Conservation (phyloP, 2,329 filamentous ascomycete species). For the Apiospora pterosperma region DNA sequence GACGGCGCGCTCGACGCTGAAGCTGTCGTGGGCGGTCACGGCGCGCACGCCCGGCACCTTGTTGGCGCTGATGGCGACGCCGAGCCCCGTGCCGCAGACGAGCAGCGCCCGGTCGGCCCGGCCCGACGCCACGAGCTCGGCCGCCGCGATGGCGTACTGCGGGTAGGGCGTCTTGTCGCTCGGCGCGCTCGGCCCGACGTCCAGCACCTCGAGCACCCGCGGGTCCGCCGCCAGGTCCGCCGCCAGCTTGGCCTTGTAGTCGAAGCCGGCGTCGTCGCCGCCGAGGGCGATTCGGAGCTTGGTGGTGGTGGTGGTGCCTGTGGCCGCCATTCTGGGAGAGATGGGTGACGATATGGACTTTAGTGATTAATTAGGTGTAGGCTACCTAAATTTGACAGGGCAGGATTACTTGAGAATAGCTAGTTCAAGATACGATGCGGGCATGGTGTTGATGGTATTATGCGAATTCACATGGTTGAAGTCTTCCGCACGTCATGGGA, state of each 20-base stretch:
- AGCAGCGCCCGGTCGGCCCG: conserved; percentile 71
- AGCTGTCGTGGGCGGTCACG: conserved; percentile 80
- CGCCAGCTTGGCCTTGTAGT: conserved; percentile 74
- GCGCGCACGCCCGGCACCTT: conserved; percentile 77
- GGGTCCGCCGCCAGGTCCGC: conserved; percentile 62
- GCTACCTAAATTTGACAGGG: not conserved
- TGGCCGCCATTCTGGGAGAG: not conserved
- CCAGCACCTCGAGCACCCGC: conserved; percentile 62
- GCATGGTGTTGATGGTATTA: not conserved
- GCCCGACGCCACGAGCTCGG: conserved; percentile 53
- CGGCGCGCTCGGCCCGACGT: conserved; percentile 64
- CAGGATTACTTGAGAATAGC: not conserved
- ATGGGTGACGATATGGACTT: not conserved
- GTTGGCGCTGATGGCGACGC: conserved; percentile 79
- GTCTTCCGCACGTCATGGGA: not conserved
- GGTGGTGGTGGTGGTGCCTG: not conserved
- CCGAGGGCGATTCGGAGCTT: conserved; percentile 8
- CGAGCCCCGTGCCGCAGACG: conserved; percentile 80
- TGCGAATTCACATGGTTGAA: not conserved
- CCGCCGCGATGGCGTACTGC: conserved; percentile 69
- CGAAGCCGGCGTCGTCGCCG: conserved; percentile 62
- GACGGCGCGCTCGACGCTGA: conserved; percentile 75
- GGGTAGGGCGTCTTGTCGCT: conserved; percentile 77
- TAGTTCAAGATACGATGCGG: not conserved
- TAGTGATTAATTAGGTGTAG: not conserved